Evolutionary conservation across 1,139 yeast genomes (phyloP).

Genomic region (Lodderomyces jiufengensis): DNA sequence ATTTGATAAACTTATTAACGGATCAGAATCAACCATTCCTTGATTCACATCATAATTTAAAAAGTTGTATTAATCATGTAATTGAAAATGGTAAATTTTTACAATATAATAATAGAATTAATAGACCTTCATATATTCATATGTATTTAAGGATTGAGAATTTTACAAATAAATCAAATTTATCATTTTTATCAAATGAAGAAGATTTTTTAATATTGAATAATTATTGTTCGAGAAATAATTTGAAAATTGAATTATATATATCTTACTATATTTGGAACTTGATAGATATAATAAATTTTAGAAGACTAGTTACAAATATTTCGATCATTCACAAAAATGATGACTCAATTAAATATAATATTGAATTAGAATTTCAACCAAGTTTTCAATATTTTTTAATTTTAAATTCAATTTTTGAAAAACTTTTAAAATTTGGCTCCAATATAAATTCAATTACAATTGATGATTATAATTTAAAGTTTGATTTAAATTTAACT

Average conservation of each 20-base stretch:
- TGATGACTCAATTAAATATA: constrained; percentile 7
- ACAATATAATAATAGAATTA: constrained; percentile 14
- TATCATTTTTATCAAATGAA: constrained; percentile 8
- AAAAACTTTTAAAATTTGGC: constrained; percentile 2
- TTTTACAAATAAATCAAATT: constrained; percentile 11
- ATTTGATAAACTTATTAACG: constrained; percentile 8
- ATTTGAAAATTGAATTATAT: constrained; percentile 13
- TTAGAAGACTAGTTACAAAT: constrained; percentile 11
- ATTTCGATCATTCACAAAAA: neutral
- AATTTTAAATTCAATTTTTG: too few relatives aligned
- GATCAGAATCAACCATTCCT: constrained; percentile 8
- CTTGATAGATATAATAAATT: constrained; percentile 17
- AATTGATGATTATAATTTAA: constrained; percentile 15
- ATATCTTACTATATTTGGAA: constrained; percentile 22
- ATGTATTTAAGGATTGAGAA: constrained; percentile 16
- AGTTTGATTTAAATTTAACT: constrained; percentile 14
- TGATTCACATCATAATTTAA: constrained; percentile 7
- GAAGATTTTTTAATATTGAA: constrained; percentile 5
- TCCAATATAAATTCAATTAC: constrained; percentile 6
- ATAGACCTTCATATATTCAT: constrained; percentile 13
- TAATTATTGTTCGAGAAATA: constrained; percentile 7
- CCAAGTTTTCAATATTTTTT: constrained; percentile 17
- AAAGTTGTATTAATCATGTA: constrained; percentile 8
- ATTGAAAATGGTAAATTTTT: constrained; percentile 8
- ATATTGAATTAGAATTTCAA: constrained; percentile 23